phyloP scores from a whole-genome alignment of 2,329 filamentous ascomycete genomes.

The Orbilia ellipsospora region DNA sequence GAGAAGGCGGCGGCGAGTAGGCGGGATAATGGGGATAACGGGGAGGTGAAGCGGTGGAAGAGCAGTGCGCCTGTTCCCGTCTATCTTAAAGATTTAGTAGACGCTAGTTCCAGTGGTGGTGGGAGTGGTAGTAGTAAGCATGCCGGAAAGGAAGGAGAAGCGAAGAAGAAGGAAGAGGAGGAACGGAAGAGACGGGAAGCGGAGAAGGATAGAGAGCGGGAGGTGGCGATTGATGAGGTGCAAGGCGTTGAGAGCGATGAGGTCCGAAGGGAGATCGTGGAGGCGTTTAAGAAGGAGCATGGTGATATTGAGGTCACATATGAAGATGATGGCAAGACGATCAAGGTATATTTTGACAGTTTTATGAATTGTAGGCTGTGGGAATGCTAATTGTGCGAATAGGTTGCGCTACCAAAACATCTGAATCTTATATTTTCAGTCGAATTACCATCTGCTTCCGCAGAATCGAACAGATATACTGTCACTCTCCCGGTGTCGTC shows the following conservation, averaged over 20 bases:
- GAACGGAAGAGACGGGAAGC: constrained; percentile 31
- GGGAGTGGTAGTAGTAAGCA: not conserved
- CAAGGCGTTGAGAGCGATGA: constrained; percentile 35
- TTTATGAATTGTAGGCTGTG: not conserved
- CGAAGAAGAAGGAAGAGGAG: constrained; percentile 39
- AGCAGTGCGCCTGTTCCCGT: constrained; percentile 40
- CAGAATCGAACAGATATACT: constrained; percentile 40
- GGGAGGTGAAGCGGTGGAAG: constrained; percentile 49
- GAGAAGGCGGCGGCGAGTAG: constrained; percentile 46
- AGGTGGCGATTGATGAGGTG: constrained; percentile 41
- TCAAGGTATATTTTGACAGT: constrained; percentile 15
- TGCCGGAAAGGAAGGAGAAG: constrained; percentile 25
- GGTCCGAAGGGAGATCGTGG: constrained; percentile 28
- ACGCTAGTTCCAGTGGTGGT: not conserved
- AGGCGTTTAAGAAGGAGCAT: constrained; percentile 44
- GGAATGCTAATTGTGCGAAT: not conserved
- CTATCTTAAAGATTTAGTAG: constrained; percentile 41
- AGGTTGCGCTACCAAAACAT: constrained; percentile 37
- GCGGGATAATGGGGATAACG: constrained; percentile 29
- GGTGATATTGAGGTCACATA: constrained; percentile 30
- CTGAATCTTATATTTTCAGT: constrained; percentile 36
- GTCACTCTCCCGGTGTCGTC: constrained; percentile 36
- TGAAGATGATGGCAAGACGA: constrained; percentile 35
- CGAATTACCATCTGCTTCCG: constrained; percentile 20
- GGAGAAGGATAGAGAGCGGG: constrained; percentile 37